Conservation (phyloP, 2,329 filamentous ascomycete genomes). For the Colletotrichum sp. region DNA sequence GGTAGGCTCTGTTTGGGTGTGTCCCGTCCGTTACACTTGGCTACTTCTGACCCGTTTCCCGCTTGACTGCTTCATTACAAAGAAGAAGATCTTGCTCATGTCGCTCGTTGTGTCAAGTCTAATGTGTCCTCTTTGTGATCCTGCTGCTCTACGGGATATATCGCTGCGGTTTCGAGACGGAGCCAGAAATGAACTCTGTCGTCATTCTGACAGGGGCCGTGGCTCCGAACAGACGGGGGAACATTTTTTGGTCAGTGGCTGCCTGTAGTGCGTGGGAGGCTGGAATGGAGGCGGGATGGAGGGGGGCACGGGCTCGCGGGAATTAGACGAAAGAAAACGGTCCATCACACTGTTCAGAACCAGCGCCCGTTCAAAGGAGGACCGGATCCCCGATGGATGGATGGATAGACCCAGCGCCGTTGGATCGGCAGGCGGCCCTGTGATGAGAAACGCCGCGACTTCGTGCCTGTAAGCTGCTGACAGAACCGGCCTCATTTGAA, state of each 20-base stretch:
- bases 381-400: background rate
- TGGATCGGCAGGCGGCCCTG: background rate
- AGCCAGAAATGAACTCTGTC: background rate
- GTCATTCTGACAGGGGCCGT: background rate
- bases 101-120: background rate
- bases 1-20: background rate
- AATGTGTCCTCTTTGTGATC: background rate
- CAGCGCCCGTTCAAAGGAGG: background rate
- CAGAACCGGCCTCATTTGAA: constrained; percentile 10
- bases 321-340: background rate
- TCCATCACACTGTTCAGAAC: background rate
- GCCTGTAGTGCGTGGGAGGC: background rate
- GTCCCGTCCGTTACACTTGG: background rate
- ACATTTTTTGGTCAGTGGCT: background rate
- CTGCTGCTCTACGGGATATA: background rate
- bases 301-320: background rate
- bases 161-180: background rate
- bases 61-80: background rate
- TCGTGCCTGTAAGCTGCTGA: background rate
- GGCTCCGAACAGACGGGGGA: background rate
- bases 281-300: background rate
- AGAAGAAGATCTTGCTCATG: background rate
- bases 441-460: background rate
- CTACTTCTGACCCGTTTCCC: background rate
- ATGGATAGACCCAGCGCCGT: background rate